Evolutionary conservation across 306 rosid genomes (phyloP).

Genomic region (Canavalia ensiformis): DNA sequence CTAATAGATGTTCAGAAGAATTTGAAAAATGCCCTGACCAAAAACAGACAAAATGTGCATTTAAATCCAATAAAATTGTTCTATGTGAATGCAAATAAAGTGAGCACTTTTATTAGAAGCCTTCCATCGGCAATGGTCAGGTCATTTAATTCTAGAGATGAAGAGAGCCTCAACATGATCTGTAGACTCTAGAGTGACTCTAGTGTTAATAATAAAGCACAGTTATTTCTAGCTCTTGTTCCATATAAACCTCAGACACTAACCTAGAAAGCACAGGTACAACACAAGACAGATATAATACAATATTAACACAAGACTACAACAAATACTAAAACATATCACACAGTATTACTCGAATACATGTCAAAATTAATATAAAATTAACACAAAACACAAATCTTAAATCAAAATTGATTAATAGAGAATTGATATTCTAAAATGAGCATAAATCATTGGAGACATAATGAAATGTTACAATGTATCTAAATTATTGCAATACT

Average conservation of each 20-base stretch:
- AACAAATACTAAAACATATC: background rate
- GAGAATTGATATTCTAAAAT: too few species aligned
- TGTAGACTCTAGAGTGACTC: slow-evolving; percentile 29
- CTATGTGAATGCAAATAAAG: slow-evolving; percentile 36
- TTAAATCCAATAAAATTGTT: slow-evolving; percentile 31
- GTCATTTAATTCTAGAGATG: slow-evolving; percentile 31
- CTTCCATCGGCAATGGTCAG: slow-evolving; percentile 17
- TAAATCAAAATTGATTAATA: too few species aligned
- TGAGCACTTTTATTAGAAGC: slow-evolving; percentile 11
- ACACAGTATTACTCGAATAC: background rate
- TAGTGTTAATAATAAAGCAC: slow-evolving; percentile 31
- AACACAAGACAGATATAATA: background rate
- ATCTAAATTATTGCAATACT: background rate
- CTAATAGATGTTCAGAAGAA: slow-evolving; percentile 5
- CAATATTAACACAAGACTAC: background rate
- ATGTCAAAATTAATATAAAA: background rate
- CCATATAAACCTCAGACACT: slow-evolving; percentile 11
- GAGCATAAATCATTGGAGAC: background rate
- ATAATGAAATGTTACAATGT: background rate
- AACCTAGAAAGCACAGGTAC: background rate
- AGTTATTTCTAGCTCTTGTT: slow-evolving; percentile 31
- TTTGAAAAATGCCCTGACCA: background rate
- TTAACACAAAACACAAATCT: background rate
- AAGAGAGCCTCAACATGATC: slow-evolving; percentile 28
- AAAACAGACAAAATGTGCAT: slow-evolving; percentile 1